A percentile compares a stretch with the other conserved stretches of the same genome.
Evolutionary conservation across 2,329 filamentous ascomycete species (phyloP).

Genomic region (Talaromyces albobiverticillius): DNA sequence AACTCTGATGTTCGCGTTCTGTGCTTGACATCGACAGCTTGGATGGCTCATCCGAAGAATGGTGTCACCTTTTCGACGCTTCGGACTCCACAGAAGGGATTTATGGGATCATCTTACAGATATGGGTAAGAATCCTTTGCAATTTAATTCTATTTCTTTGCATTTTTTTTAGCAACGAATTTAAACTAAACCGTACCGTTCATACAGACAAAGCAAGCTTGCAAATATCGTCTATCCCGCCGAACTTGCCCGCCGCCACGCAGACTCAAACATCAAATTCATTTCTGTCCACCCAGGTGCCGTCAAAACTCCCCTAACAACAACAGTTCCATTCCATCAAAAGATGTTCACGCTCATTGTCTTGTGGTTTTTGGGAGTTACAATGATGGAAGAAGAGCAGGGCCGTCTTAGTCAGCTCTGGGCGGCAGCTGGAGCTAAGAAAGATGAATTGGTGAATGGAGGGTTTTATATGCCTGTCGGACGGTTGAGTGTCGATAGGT

Average conservation of each 20-base stretch:
- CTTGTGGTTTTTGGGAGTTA: slow-evolving; percentile 14
- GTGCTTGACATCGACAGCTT: slow-evolving; percentile 26
- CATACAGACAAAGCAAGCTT: slow-evolving; percentile 46
- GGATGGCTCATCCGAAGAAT: slow-evolving; percentile 21
- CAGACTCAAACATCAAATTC: slow-evolving; percentile 31
- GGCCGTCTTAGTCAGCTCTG: slow-evolving; percentile 29
- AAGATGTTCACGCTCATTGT: background rate
- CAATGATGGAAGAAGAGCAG: slow-evolving; percentile 20
- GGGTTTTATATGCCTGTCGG: slow-evolving; percentile 31
- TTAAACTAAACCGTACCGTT: background rate
- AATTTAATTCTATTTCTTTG: no score
- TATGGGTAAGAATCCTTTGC: slow-evolving; percentile 5
- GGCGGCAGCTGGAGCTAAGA: slow-evolving; percentile 27
- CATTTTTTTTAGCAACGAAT: background rate
- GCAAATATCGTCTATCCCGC: slow-evolving; percentile 47
- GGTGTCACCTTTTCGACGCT: slow-evolving; percentile 10
- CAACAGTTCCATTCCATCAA: slow-evolving; percentile 15
- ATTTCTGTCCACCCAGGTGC: slow-evolving; percentile 46
- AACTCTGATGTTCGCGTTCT: slow-evolving; percentile 26
- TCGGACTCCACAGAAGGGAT: slow-evolving; percentile 8
- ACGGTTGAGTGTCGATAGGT: slow-evolving; percentile 17
- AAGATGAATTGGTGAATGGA: slow-evolving; percentile 24
- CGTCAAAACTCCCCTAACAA: slow-evolving; percentile 32
- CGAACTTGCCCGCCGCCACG: slow-evolving; percentile 39
- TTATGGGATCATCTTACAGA: slow-evolving; percentile 9